Evolutionary conservation across 108 stramenopile genomes (phyloP).

Genomic region (Skeletonema menzelii): DNA sequence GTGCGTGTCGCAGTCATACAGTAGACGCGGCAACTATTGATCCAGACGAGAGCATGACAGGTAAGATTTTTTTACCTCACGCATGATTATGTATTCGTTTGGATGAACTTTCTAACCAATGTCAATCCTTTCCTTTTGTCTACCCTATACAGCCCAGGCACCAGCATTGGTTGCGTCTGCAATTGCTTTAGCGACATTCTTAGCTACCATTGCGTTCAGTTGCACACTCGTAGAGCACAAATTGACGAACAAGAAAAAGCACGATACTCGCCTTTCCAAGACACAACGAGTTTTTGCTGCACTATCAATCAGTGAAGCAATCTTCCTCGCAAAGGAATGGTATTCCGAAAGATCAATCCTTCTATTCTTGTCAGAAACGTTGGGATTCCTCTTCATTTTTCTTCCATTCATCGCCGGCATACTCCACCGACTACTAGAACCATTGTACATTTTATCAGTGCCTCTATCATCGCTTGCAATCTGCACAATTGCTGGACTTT

Average conservation of each 20-base stretch:
- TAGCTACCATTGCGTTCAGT: background rate
- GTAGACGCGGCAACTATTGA: background rate
- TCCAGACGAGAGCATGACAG: background rate
- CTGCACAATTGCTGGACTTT: background rate
- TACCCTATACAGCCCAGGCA: background rate
- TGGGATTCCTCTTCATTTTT: conserved; percentile 3
- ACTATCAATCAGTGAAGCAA: background rate
- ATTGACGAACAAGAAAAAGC: background rate
- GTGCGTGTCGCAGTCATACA: background rate
- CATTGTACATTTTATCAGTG: background rate
- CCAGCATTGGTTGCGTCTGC: background rate
- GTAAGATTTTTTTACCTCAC: background rate
- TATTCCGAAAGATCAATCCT: background rate
- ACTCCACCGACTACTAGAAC: background rate
- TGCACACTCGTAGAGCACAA: background rate
- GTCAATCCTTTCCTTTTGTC: background rate
- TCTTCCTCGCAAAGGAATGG: background rate
- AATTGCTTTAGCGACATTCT: background rate
- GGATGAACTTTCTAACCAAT: background rate
- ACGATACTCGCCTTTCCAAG: background rate
- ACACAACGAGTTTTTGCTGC: background rate
- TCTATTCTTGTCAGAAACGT: background rate
- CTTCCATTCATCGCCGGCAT: conserved; percentile 9
- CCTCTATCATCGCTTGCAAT: background rate
- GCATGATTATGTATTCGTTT: background rate